Base-by-base conservation (phyloP, 179 eudicot species). In the Sideroxylon spinosum region DNA sequence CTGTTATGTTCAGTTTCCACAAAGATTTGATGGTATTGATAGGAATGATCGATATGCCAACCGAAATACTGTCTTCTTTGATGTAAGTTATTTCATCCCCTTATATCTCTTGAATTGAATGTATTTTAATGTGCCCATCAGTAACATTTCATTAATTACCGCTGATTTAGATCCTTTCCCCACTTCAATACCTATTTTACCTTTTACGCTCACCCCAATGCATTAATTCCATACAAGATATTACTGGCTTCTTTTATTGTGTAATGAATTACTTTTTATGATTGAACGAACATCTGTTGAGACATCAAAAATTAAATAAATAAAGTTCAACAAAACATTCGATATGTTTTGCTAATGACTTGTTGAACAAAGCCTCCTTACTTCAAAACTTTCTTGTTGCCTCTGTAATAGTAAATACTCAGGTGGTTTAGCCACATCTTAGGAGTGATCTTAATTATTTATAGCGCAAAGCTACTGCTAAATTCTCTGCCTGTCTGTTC, bases 1-100 rank as follows among this genome's bases (percentile, higher is more conserved):
- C 60, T 92, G 97, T 77, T 92, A 90, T 83, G 97, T 92, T 50
- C 97, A 92, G 79, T 92, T 92, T 74, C 97, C 97, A 50, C 97
- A 92, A 82, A 89, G 94, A 81, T 92, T 92, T 78, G 94, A 92
- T 88, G 97, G 94, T 73, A 92, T 92, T 76, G 97, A 92, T 82
- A 87, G 78, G 80, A 86, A 85, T 66, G 97, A 92, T 87, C 89
- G 97, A 81, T 92, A 92, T 90, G 97, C 97, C 77, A 92, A 92
- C 76, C 86, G 97, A 20, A 92, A 92, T 64, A 92, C 91, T 71
- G 97, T 92, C 28, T 86, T 92, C 86, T 91, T 91, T 78, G 96
- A 90, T 86, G 96, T 91, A 79, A 88, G 96, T 79, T 78, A 26
- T 26, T 16, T 68, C 53, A 20, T 73, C 60, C 50, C 55, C 29